Evolutionary conservation across 495 filamentous ascomycete genomes (phyloP).

Genomic region (Tuber microsphaerosporum): DNA sequence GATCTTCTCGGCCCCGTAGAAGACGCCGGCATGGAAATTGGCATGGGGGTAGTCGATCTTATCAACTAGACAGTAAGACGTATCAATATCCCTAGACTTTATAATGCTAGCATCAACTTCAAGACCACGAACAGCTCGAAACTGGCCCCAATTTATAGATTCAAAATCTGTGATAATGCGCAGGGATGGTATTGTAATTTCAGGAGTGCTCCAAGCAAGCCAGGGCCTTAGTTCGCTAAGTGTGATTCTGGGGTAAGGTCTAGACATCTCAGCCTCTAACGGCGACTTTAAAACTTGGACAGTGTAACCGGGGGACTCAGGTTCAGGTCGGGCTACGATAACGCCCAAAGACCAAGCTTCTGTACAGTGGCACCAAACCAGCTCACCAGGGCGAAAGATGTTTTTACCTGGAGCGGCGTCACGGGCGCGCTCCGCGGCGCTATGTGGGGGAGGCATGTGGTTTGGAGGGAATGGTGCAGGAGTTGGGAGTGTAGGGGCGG

Average conservation of each 20-base stretch:
- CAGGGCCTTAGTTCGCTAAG: constrained; percentile 49
- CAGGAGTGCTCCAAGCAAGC: constrained; percentile 57
- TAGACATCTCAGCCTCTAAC: constrained; percentile 33
- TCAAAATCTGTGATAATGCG: constrained; percentile 44
- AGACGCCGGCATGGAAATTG: constrained; percentile 53
- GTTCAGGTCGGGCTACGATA: constrained; percentile 41
- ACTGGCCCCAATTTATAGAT: constrained; percentile 50
- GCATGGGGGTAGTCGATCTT: constrained; percentile 43
- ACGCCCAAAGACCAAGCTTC: constrained; percentile 54
- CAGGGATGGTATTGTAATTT: constrained; percentile 38
- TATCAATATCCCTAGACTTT: constrained; percentile 54
- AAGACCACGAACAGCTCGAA: constrained; percentile 37
- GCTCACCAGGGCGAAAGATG: constrained; percentile 53
- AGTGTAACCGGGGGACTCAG: constrained; percentile 35
- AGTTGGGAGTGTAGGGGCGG: constrained; percentile 21
- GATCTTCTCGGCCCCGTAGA: constrained; percentile 57
- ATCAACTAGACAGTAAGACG: constrained; percentile 52
- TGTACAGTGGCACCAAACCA: constrained; percentile 55
- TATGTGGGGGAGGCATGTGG: constrained; percentile 34
- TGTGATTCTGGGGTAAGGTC: constrained; percentile 28
- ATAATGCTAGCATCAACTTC: constrained; percentile 58
- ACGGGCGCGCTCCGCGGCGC: constrained; percentile 41
- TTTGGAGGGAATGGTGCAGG: constrained; percentile 19
- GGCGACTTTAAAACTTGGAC: constrained; percentile 40
- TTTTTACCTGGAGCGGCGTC: constrained; percentile 44